Base-by-base conservation (phyloP, 176 grass and related monocot genomes). In the Triticum dicoccoides region DNA sequence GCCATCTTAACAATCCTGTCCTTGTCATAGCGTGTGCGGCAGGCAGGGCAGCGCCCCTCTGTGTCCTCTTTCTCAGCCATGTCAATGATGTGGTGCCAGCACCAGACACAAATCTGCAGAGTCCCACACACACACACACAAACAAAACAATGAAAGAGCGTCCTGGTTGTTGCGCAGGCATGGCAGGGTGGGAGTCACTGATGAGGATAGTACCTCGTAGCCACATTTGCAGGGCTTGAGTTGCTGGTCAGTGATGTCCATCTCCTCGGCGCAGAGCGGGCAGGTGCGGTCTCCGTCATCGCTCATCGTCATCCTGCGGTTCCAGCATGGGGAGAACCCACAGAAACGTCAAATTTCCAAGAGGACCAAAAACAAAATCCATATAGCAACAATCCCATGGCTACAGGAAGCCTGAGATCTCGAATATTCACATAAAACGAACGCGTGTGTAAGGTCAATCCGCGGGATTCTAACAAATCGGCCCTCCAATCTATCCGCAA, bases 181-280 rank as follows among this genome's bases (percentile, higher is more conserved):
- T 2, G 51, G 51, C 51, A 70, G 39, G 30, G 18, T 2, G 25
- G 41, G 7, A 18, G 73, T 25, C 13, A 2, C 12, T 8, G 6
- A 3, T 6, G 42, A 51, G 64, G 13, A 65, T 42, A 24, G 68
- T 29, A 96, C 97, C 88, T 96, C 94, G 9, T 99, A 99, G 30
- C 97, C 97, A 73, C 97, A 99, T 91, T 94, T 94, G 92, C 97
- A 99, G 29, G 97, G 94, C 83, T 91, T 99, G 70, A 96, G 82
- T 47, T 98, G 96, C 89, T 98, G 96, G 69, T 95, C 96, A 73
- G 97, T 99, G 68, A 96, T 80, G 94, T 96, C 97, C 97, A 99
- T 99, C 79, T 99, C 92, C 92, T 99, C 97, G 1, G 97, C 90
- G 12, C 94, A 99, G 41, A 99, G 90, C n/a, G 97, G 97, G 85